Conservation (phyloP, 257 asterid species). For the Catharanthus roseus region DNA sequence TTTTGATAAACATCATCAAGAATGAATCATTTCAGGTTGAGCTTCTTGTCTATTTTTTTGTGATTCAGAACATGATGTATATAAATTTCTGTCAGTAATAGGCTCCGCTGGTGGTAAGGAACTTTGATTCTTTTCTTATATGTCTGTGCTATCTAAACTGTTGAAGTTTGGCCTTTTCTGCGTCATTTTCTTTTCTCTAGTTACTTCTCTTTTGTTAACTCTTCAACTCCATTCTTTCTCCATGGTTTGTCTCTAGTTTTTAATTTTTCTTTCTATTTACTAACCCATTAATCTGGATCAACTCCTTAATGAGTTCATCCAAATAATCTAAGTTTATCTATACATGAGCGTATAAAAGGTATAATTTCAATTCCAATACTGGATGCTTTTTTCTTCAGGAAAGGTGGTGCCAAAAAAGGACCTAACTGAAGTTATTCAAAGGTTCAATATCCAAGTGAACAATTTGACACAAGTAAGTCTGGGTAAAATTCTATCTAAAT, state of each 20-base stretch:
- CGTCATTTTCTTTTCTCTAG: background rate
- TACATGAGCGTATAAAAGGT: background rate
- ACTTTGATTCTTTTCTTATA: background rate
- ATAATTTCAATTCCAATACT: background rate
- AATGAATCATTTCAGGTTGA: background rate
- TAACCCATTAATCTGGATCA: background rate
- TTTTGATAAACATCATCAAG: background rate
- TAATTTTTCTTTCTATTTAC: background rate
- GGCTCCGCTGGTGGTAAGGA: background rate
- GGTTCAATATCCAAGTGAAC: slow-evolving; percentile 89
- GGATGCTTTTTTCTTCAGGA: slow-evolving; percentile 39
- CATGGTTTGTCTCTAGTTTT: background rate
- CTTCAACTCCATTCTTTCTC: background rate
- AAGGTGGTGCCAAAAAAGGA: slow-evolving; percentile 63
- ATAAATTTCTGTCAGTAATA: background rate
- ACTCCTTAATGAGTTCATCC: background rate
- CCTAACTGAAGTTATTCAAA: slow-evolving; percentile 50
- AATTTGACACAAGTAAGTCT: slow-evolving; percentile 91
- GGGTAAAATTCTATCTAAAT: slow-evolving; percentile 12
- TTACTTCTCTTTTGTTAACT: background rate
- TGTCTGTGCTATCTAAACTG: background rate
- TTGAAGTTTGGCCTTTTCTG: background rate
- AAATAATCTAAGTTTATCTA: background rate
- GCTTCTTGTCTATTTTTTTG: background rate
- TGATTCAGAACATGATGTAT: background rate